Conservation (phyloP, 2,329 filamentous ascomycete species). For the Penicillium paneum region DNA sequence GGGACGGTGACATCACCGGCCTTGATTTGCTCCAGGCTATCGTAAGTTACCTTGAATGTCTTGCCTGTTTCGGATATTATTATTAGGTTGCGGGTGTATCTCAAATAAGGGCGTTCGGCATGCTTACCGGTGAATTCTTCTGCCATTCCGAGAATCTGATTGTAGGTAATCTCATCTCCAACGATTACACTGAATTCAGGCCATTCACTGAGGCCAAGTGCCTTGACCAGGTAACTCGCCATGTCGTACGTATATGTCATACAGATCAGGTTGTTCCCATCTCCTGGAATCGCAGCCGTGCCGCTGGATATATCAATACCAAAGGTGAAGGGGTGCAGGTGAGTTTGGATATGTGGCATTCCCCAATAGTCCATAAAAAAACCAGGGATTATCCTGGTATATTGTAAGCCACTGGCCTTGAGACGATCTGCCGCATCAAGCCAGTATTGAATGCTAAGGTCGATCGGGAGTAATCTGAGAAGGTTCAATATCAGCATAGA, state of each 20-base stretch:
- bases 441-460: constrained; percentile 33
- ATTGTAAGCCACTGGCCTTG: constrained; percentile 35
- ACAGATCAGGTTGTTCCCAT: constrained; percentile 44
- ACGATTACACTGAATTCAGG: constrained; percentile 36
- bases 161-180: constrained; percentile 46
- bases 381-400: constrained; percentile 41
- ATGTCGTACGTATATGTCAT: constrained; percentile 53
- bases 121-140: constrained; percentile 43
- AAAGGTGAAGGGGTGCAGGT: constrained; percentile 42
- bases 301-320: constrained; percentile 47
- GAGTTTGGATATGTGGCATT: constrained; percentile 36
- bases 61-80: constrained; percentile 19
- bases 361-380: constrained; percentile 50
- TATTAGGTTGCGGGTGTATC: neutral
- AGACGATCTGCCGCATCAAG: constrained; percentile 30
- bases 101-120: neutral
- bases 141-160: constrained; percentile 45
- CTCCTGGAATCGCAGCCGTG: constrained; percentile 49
- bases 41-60: constrained; percentile 37
- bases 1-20: constrained; percentile 37
- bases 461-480: constrained; percentile 26
- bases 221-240: constrained; percentile 45
- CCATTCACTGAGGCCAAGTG: constrained; percentile 47
- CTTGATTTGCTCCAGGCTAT: constrained; percentile 34
- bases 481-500: neutral